Base-by-base conservation (phyloP, 2,329 filamentous ascomycete genomes). In the Periglandula ipomoeae region DNA sequence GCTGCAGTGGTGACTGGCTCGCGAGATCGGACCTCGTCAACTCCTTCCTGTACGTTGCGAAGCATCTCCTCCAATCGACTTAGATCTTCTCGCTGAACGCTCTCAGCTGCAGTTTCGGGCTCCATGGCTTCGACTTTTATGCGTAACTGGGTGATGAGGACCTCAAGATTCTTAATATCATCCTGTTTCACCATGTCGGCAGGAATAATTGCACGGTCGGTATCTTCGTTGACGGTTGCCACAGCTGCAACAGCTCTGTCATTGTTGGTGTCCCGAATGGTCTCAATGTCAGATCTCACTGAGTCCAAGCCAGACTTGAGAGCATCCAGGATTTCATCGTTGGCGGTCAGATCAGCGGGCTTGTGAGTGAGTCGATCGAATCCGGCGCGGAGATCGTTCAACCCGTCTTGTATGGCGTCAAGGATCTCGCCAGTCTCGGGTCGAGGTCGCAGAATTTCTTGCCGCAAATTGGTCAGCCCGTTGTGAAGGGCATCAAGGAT, bases 271-370 rank as follows among this genome's bases (percentile, higher is more conserved):
- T 84, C 80, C n/a, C 86, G 85, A 35, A 96, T 73, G 19, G 76
- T 75, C 49, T 89, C 85, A 54, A 96, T 87, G 44, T 96, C 90
- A 2, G 79, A 75, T 47, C 83, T 82, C 15, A 97, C 75, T 35
- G 76, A 78, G 39, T 85, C 82, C 8, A 97, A 72, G 0, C 89
- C 90, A n/a, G 82, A 77, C 62, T 86, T 94, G 49, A 97, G 75
- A 0, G 87, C 88, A 51, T 95, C 87, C 1, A 96, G 74, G 46
- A 96, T 90, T 65, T 96, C 89, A 55, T 95, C 87, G 51, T 87
- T 91, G 50, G 88, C 83, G 1, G 85, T 90, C 65, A 91, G 76
- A 58, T 95, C 89, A 0, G 81, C 72, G 5, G 89, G 87, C 67
- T 89, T 93, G 61, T 91, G 83, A 20, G 81, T 74, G 15, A 93